These are phyloP conservation scores for Botrytis medusae DNA, from an alignment of 2,329 filamentous ascomycete genomes.

Conservation along the genomic window DNA sequence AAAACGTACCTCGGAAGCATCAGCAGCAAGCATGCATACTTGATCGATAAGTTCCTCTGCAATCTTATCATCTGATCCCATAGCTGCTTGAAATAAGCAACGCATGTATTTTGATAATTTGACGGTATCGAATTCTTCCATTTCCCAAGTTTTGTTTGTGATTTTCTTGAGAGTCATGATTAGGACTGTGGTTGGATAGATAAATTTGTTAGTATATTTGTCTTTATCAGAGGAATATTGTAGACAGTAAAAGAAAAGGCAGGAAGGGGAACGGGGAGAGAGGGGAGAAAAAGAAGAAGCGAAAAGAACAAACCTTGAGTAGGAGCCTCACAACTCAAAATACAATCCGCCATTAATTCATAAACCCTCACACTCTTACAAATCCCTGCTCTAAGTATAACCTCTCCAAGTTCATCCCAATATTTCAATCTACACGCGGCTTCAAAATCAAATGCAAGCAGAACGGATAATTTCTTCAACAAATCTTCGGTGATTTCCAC, in stretches of 20 bases:
- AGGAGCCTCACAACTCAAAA: slow-evolving; percentile 56
- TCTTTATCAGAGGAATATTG: not conserved
- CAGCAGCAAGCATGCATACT: slow-evolving; percentile 53
- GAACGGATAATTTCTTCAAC: slow-evolving; percentile 59
- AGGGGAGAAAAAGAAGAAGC: not conserved
- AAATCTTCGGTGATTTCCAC: slow-evolving; percentile 53
- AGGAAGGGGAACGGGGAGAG: not conserved
- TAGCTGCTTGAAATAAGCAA: slow-evolving; percentile 69
- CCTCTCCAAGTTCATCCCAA: slow-evolving; percentile 63
- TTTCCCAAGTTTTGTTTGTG: slow-evolving; percentile 64
- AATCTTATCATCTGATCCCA: slow-evolving; percentile 52
- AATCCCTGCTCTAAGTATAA: slow-evolving; percentile 54
- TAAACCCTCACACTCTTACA: slow-evolving; percentile 51
- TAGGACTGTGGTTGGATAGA: slow-evolving; percentile 29
- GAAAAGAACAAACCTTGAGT: slow-evolving; percentile 45
- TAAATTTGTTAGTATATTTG: not conserved
- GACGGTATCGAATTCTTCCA: slow-evolving; percentile 54
- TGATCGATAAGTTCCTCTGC: slow-evolving; percentile 65
- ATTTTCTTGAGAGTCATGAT: slow-evolving; percentile 59
- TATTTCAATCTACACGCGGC: slow-evolving; percentile 63
- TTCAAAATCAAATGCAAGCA: slow-evolving; percentile 80
- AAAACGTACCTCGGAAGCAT: slow-evolving; percentile 49
- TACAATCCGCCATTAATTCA: slow-evolving; percentile 65
- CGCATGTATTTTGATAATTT: slow-evolving; percentile 75
- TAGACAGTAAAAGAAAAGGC: not conserved